Evolutionary conservation across 106 monocot genomes (phyloP), one percentile per base, ranked within the genome.

Genomic region (Alisma plantagoaquatica): DNA sequence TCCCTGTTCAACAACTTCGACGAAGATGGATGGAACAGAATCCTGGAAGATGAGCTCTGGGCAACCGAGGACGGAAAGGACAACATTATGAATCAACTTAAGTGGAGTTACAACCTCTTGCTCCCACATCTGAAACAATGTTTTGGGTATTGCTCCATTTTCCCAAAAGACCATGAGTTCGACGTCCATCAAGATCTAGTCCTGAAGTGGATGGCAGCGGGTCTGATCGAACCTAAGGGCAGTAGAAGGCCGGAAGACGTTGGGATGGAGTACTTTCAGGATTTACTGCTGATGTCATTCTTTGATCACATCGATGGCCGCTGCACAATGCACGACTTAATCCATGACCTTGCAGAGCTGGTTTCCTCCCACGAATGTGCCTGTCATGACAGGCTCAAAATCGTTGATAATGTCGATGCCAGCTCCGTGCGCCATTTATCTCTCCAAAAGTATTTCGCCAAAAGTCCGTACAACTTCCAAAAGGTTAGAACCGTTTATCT

Each of bases 111-210:
- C 23, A 19, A 29, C 4, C 57, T 52, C 23, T 17, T 54, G 3
- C 53, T 31, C 9, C 18, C 30, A 5, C 53, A 54, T 9, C 9
- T 54, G 53, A 54, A 58, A 44, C 23, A 26, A 51, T 57, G 44
- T 32, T 73, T 73, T 53, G 65, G 53, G 2, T 73, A 59, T 46
- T 73, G 72, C 23, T 59, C 72, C 3, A 42, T 73, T 18, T 65
- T 73, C 33, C 72, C 72, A 10, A 66, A 66, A 25, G 48, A 54
- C 16, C 35, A 52, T 46, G 53, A 66, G 19, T 65, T 73, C 29
- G n/a, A n/a, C n/a, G 59, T 49, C 16, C 60, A 59, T 17, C 45
- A 44, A 11, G 54, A 59, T n/a, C 41, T 73, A 27, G 31, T 66
- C 17, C 51, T 45, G 23, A 45, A 53, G 45, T 73, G 73, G 73